phyloP scores from a whole-genome alignment of 2,329 filamentous ascomycete genomes.

The Alternaria metachromatica region DNA sequence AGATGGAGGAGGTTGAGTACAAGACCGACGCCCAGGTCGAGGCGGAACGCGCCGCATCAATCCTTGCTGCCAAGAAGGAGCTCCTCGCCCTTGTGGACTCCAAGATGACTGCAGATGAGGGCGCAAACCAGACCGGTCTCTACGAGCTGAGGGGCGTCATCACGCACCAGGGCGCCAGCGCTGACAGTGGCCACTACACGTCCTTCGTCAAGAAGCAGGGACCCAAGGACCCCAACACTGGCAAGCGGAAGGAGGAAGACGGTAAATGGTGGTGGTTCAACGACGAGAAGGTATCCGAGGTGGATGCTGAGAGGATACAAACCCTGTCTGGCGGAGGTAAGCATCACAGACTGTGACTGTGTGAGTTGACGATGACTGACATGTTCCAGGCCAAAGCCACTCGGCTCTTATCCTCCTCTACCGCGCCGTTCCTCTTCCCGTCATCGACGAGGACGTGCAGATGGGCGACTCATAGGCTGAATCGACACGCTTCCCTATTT shows the following conservation, averaged over 20 bases:
- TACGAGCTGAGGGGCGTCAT: conserved; percentile 95
- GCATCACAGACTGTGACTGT: conserved; percentile 25
- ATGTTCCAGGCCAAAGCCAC: conserved; percentile 69
- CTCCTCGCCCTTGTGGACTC: conserved; percentile 78
- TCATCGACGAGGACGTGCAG: conserved; percentile 56
- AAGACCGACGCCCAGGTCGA: conserved; percentile 96
- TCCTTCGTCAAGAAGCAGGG: conserved; percentile 94
- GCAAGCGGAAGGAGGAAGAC: conserved; percentile 80
- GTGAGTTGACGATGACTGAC: conserved; percentile 19
- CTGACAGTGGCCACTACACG: conserved; percentile 98
- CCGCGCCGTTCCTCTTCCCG: conserved; percentile 73
- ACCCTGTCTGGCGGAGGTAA: conserved; percentile 84
- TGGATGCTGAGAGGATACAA: conserved; percentile 88
- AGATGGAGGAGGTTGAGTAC: conserved; percentile 75
- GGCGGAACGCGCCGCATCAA: conserved; percentile 76
- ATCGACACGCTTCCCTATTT: background rate
- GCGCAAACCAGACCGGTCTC: conserved; percentile 89
- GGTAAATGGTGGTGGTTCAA: conserved; percentile 99
- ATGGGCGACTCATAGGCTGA: conserved; percentile 32
- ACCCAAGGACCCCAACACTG: conserved; percentile 73
- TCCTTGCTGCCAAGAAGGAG: conserved; percentile 86
- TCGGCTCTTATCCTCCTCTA: conserved; percentile 83
- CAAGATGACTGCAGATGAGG: conserved; percentile 75
- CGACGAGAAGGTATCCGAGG: conserved; percentile 95
- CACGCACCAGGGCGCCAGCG: conserved; percentile 94